Base-by-base conservation (phyloP, 352 stramenopile species). In the Phytopythium chamaehyphon region DNA sequence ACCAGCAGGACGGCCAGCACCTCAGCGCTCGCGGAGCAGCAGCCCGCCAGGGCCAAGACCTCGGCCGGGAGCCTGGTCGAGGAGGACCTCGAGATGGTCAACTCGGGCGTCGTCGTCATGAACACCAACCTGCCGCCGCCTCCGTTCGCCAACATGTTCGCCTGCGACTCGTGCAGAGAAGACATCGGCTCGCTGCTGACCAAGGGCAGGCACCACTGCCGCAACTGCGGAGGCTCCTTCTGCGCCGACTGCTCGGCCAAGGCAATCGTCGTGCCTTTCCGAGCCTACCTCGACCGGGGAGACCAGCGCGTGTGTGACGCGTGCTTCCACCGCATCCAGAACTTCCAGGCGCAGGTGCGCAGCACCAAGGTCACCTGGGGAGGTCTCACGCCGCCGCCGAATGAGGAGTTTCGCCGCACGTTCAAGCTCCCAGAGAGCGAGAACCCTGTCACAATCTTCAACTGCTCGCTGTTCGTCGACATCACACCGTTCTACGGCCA, bases 181-280 rank as follows among this genome's bases (percentile, higher is more conserved):
- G 81, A 91, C 44, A 86, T 91, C 42, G 81, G 81, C 31, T 84
- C 81, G 22, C 35, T 91, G 53, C 57, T 91, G 42, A 71, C 64
- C 6, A 82, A 89, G 51, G 72, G 76, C 1, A 70, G 82, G 33
- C 82, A 92, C 58, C 82, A 92, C 59, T 92, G 82, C 44, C 76
- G 82, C 37, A 92, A 92, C 51, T 92, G 82, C 43, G 82, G 82
- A 5, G 75, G 79, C 35, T 90, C 82, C 2, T 92, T 88, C 46
- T 92, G 82, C 31, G 62, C 70, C 9, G 60, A 71, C 9, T 92
- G 82, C 51, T 84, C 78, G 1, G 57, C 63, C 18, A 76, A 86
- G 49, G 68, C 54, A 0, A 68, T 70, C 42, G 50, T 78, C 9
- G 76, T 92, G 19, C 82, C 82, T 18, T 92, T 73, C 62, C 64